These are phyloP conservation scores for Achaetomium macrosporum DNA, from an alignment of 2,329 filamentous ascomycete genomes.

Conservation along the genomic window DNA sequence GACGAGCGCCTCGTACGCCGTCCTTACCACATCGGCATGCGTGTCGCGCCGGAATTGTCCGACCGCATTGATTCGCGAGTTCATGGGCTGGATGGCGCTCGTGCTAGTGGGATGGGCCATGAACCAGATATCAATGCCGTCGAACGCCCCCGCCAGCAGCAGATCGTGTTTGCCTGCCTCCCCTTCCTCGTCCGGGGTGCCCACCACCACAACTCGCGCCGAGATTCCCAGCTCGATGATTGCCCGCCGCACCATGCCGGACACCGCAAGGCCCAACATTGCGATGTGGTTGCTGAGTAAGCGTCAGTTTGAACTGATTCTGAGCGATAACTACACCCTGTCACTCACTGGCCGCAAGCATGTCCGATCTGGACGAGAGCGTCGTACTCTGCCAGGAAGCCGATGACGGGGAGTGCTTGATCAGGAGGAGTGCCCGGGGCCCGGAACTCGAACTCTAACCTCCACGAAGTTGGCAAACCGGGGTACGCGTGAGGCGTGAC, in stretches of 20 bases:
- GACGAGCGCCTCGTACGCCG: conserved; percentile 1
- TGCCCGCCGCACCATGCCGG: not conserved
- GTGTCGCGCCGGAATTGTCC: not conserved
- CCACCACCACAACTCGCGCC: not conserved
- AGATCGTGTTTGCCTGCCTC: not conserved
- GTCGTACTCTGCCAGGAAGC: conserved; percentile 3
- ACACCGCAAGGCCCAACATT: not conserved
- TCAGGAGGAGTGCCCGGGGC: not conserved
- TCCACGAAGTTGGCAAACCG: not conserved
- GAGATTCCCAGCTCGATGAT: not conserved
- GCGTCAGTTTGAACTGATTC: too few species aligned
- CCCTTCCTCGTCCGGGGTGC: conserved; percentile 2
- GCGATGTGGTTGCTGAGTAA: not conserved
- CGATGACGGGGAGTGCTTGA: not conserved
- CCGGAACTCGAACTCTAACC: not conserved
- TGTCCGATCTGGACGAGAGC: not conserved
- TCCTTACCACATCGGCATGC: not conserved
- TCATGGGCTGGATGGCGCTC: conserved; percentile 3
- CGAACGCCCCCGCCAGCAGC: not conserved
- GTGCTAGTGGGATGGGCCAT: conserved; percentile 2
- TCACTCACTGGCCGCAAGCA: not conserved
- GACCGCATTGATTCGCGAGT: not conserved
- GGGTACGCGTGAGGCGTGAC: not conserved
- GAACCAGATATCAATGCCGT: not conserved
- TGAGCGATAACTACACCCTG: too few species aligned